phyloP scores from a whole-genome alignment of 208 protist species.

The Leishmania guyanensis region DNA sequence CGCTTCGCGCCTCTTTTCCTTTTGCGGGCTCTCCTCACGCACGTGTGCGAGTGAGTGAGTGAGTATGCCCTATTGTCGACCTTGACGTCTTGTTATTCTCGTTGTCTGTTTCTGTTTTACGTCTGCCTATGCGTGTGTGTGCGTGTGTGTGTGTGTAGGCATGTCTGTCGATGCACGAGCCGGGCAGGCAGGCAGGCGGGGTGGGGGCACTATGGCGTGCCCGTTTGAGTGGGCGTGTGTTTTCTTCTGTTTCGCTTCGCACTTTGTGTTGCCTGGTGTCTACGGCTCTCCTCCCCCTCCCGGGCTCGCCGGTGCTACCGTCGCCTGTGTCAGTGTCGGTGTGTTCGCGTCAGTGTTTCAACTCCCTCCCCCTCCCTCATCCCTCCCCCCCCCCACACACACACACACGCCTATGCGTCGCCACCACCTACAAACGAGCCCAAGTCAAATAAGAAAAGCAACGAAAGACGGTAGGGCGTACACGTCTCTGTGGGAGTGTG shows the following conservation, averaged over 20 bases:
- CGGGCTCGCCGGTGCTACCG: background rate
- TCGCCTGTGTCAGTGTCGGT: background rate
- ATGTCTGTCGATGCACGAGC: background rate
- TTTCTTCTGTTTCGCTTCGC: conserved; percentile 10
- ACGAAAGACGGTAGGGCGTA: background rate
- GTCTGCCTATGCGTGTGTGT: background rate
- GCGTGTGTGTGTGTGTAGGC: background rate
- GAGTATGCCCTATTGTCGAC: background rate
- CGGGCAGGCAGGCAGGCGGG: background rate
- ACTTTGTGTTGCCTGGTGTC: conserved; percentile 2
- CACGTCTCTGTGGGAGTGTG: background rate
- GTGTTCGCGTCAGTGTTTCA: background rate
- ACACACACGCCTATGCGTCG: background rate
- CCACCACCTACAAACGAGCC: background rate
- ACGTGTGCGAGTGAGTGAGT: background rate
- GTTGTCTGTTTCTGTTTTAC: background rate
- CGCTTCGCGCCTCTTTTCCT: background rate
- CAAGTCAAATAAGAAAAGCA: background rate
- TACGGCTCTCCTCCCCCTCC: background rate
- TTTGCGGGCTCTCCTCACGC: background rate
- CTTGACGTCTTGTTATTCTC: background rate
- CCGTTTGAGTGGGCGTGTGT: conserved; percentile 9
- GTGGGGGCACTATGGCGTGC: background rate
- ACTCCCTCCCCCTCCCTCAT: background rate
- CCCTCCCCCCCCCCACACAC: background rate